Conservation (phyloP, 73 alveolate species). For the Uronychia setigera region DNA sequence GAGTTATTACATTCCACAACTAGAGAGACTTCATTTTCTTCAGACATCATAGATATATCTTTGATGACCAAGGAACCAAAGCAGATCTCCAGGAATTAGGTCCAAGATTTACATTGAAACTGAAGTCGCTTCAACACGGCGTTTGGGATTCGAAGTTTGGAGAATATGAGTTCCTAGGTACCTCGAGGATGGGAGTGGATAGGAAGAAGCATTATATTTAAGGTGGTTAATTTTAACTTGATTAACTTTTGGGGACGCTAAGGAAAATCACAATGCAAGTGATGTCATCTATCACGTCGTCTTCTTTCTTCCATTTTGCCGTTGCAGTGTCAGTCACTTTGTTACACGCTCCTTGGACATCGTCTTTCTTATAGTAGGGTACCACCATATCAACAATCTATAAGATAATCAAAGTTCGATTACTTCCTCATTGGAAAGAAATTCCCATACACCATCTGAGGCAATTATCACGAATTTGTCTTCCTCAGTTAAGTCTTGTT, state of each 20-base stretch:
- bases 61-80: conserved; percentile 73
- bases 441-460: conserved; percentile 66
- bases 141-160: conserved; percentile 91
- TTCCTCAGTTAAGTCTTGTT: conserved; percentile 10
- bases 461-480: conserved; percentile 52
- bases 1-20: conserved; percentile 92
- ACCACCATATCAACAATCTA: conserved; percentile 19
- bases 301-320: conserved; percentile 66
- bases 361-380: conserved; percentile 51
- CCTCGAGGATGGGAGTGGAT: conserved; percentile 89
- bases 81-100: conserved; percentile 95
- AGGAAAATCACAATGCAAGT: conserved; percentile 87
- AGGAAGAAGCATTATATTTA: conserved; percentile 59
- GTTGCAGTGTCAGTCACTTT: conserved; percentile 22
- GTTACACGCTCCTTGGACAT: conserved; percentile 58
- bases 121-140: conserved; percentile 88
- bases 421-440: conserved; percentile 40
- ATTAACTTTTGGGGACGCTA: neutral
- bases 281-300: conserved; percentile 93
- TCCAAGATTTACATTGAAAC: conserved; percentile 93
- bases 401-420: conserved; percentile 15
- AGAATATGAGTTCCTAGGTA: conserved; percentile 93
- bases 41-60: conserved; percentile 93
- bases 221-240: neutral
- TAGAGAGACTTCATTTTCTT: conserved; percentile 96